A percentile compares a stretch with the other conserved stretches of the same genome.
Conservation (phyloP, 768 basidiomycete species). For the Hydnomerulius pinastri region DNA sequence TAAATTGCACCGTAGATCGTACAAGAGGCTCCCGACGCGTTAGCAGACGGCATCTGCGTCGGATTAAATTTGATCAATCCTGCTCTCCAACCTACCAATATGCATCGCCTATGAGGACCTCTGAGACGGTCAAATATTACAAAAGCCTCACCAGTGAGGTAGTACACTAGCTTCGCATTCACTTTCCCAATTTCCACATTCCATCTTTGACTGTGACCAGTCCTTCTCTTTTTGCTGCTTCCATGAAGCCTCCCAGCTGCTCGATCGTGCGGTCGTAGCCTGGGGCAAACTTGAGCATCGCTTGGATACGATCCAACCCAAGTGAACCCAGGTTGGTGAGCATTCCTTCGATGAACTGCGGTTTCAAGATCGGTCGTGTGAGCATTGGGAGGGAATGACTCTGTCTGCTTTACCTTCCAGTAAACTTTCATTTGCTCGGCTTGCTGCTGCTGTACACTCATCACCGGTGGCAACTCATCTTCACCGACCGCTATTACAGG, state of each 20-base stretch:
- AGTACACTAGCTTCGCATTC: not conserved
- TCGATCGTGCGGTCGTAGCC: conserved; percentile 80
- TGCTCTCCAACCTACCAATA: not conserved
- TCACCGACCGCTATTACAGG: conserved; percentile 35
- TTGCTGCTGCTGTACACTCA: conserved; percentile 70
- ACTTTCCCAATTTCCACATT: conserved; percentile 57
- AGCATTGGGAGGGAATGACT: not conserved
- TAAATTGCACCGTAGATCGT: conserved; percentile 34
- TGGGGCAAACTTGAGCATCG: conserved; percentile 83
- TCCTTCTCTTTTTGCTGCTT: conserved; percentile 77
- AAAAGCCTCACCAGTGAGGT: too few relatives aligned
- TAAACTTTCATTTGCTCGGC: conserved; percentile 85
- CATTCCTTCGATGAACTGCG: conserved; percentile 87
- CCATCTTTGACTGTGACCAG: conserved; percentile 71
- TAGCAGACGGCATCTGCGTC: conserved; percentile 37
- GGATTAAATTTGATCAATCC: conserved; percentile 33
- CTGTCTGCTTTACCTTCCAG: conserved; percentile 65
- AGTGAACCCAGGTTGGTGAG: conserved; percentile 82
- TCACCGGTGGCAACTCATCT: conserved; percentile 48
- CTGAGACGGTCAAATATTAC: not conserved
- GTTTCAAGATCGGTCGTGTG: conserved; percentile 3
- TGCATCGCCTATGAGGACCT: conserved; percentile 3
- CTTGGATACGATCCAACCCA: conserved; percentile 81
- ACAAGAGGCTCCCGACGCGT: conserved; percentile 44
- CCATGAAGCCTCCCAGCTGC: conserved; percentile 78